A percentile compares a stretch with the other conserved stretches of the same genome.
phyloP scores from a whole-genome alignment of 345 rosid genomes.

The Melastoma malabathricum region DNA sequence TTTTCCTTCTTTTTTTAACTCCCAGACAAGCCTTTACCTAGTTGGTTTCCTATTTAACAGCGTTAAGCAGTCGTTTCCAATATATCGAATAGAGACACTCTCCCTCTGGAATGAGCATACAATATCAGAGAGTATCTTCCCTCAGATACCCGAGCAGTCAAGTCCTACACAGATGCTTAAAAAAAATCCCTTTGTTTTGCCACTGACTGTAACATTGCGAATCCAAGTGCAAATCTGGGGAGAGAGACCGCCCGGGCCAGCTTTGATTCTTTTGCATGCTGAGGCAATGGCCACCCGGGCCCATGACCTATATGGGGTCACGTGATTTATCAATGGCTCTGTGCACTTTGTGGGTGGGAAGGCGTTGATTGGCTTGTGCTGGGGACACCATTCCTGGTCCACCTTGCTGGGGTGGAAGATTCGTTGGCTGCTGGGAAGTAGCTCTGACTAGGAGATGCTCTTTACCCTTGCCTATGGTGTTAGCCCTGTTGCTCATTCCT shows the following conservation, averaged over 20 bases:
- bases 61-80: slow-evolving; percentile 9
- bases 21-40: slow-evolving; percentile 11
- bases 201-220: background rate
- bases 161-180: slow-evolving; percentile 1
- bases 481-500: too few relatives aligned
- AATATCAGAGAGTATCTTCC: background rate
- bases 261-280: slow-evolving; percentile 6
- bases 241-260: slow-evolving; percentile 7
- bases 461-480: too few relatives aligned
- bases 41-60: background rate
- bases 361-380: slow-evolving; percentile 8
- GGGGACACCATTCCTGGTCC: slow-evolving; percentile 5
- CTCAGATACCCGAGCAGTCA: background rate
- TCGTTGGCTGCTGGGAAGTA: too few relatives aligned
- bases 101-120: background rate
- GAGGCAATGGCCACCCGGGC: slow-evolving; percentile 1
- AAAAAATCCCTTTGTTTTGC: slow-evolving; percentile 3
- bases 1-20: slow-evolving; percentile 1
- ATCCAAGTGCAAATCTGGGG: slow-evolving; percentile 9
- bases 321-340: slow-evolving; percentile 6
- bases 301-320: slow-evolving; percentile 9
- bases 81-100: slow-evolving; percentile 4
- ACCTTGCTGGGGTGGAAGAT: background rate
- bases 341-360: slow-evolving; percentile 8
- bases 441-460: too few relatives aligned